Conservation (phyloP, 2,329 filamentous ascomycete genomes). For the Aspergillus thermomutatus region DNA sequence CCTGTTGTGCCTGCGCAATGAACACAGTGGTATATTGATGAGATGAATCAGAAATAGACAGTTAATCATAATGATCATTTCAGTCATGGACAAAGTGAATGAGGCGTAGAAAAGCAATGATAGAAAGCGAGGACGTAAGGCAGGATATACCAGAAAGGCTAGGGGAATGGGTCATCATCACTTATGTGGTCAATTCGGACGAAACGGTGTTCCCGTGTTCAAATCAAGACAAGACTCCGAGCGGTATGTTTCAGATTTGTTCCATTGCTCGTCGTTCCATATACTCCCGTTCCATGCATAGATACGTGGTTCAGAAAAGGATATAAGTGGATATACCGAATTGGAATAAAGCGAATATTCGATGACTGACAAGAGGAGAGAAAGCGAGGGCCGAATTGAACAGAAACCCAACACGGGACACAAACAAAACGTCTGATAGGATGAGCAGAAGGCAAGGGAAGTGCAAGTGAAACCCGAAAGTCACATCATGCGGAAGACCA, state of each 20-base stretch:
- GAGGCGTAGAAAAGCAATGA: not conserved
- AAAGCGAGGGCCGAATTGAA: not conserved
- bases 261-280: not conserved
- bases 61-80: not conserved
- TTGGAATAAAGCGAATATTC: not conserved
- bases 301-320: not conserved
- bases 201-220: too few relatives aligned
- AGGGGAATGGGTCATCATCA: not conserved
- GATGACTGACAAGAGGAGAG: not conserved
- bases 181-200: too few relatives aligned
- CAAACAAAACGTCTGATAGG: conserved; percentile 5
- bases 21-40: too few relatives aligned
- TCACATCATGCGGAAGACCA: conserved; percentile 42
- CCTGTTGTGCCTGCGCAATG: not conserved
- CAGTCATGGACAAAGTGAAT: not conserved
- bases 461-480: conserved; percentile 3
- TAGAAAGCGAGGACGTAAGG: not conserved
- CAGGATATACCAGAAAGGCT: not conserved
- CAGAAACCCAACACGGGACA: conserved; percentile 7
- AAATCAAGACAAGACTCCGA: not conserved
- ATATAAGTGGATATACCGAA: not conserved
- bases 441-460: conserved; percentile 7
- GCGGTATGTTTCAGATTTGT: not conserved
- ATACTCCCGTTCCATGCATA: not conserved
- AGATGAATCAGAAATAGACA: not conserved